Conservation (phyloP, 495 filamentous ascomycete species). For the Polyplosphaeria fusca region DNA sequence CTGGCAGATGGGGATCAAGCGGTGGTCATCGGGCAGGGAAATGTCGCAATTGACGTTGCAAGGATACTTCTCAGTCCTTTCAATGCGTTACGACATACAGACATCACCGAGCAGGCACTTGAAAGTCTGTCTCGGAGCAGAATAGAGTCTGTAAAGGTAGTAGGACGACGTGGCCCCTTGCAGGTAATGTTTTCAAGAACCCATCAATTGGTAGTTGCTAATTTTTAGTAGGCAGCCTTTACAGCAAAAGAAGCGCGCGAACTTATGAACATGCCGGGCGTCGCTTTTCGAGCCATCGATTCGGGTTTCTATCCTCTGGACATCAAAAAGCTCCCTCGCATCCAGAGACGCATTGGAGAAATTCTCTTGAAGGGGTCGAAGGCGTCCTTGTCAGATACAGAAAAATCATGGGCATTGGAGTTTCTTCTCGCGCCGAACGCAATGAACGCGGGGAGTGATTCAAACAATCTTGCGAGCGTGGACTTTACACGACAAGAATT, state of each 20-base stretch:
- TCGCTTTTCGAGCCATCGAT: slow-evolving; percentile 69
- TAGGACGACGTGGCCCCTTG: slow-evolving; percentile 82
- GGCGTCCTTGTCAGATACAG: slow-evolving; percentile 45
- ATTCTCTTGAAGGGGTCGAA: slow-evolving; percentile 71
- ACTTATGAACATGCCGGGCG: slow-evolving; percentile 69
- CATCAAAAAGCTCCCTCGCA: slow-evolving; percentile 62
- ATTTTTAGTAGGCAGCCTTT: slow-evolving; percentile 81
- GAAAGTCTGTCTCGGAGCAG: slow-evolving; percentile 68
- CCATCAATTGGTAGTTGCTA: neutral
- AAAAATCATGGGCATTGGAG: slow-evolving; percentile 76
- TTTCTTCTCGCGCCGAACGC: slow-evolving; percentile 73
- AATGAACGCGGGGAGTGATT: slow-evolving; percentile 55
- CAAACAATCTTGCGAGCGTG: slow-evolving; percentile 54
- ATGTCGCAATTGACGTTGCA: slow-evolving; percentile 92
- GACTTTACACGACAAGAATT: slow-evolving; percentile 65
- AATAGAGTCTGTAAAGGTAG: slow-evolving; percentile 74
- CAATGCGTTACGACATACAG: slow-evolving; percentile 70
- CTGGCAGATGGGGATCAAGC: slow-evolving; percentile 77
- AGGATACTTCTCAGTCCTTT: slow-evolving; percentile 76
- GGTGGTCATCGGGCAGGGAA: slow-evolving; percentile 89
- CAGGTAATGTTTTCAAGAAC: slow-evolving; percentile 52
- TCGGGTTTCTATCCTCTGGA: slow-evolving; percentile 57
- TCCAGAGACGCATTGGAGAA: slow-evolving; percentile 72
- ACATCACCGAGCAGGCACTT: slow-evolving; percentile 81
- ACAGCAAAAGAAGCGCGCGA: slow-evolving; percentile 93